A percentile compares a stretch with the other conserved stretches of the same genome.
Conservation (phyloP, 179 eudicot species). For the Silene vulgaris region DNA sequence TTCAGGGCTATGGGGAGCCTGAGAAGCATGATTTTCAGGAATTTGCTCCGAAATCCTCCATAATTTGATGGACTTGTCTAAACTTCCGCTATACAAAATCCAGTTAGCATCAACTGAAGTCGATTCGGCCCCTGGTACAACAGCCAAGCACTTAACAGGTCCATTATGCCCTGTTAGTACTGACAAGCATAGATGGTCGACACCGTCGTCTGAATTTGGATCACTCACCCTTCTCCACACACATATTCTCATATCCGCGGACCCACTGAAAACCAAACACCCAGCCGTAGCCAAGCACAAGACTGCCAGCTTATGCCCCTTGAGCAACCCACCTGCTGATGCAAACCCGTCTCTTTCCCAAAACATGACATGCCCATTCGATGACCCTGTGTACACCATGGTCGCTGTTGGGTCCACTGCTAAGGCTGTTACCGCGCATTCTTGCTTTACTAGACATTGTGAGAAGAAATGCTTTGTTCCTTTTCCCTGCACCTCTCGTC, state of each 20-base stretch:
- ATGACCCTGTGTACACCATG: constrained; percentile 58
- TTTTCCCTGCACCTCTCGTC: constrained; percentile 63
- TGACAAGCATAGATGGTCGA: constrained; percentile 36
- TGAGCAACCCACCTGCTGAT: constrained; percentile 34
- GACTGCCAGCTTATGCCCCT: constrained; percentile 65
- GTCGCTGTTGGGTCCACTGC: constrained; percentile 41
- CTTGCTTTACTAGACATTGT: constrained; percentile 56
- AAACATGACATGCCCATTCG: constrained; percentile 58
- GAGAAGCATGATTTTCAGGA: constrained; percentile 5
- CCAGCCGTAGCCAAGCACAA: constrained; percentile 59
- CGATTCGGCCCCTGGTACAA: constrained; percentile 34
- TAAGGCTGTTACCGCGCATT: constrained; percentile 66
- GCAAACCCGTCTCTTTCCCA: constrained; percentile 50
- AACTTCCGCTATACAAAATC: constrained; percentile 70
- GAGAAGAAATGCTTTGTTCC: constrained; percentile 76
- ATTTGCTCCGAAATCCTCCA: constrained; percentile 44
- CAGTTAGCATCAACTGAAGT: constrained; percentile 27
- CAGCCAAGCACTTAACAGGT: constrained; percentile 70
- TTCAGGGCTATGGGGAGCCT: neutral
- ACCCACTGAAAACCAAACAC: constrained; percentile 60
- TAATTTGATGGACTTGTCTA: constrained; percentile 73
- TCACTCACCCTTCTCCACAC: constrained; percentile 51
- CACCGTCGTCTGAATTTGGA: neutral
- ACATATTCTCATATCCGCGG: constrained; percentile 65
- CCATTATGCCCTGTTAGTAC: constrained; percentile 53